Percentiles rank a stretch among this genome's conserved stretches.
Evolutionary conservation across 2,329 filamentous ascomycete species (phyloP).

Genomic region (Phialophora verrucosa): DNA sequence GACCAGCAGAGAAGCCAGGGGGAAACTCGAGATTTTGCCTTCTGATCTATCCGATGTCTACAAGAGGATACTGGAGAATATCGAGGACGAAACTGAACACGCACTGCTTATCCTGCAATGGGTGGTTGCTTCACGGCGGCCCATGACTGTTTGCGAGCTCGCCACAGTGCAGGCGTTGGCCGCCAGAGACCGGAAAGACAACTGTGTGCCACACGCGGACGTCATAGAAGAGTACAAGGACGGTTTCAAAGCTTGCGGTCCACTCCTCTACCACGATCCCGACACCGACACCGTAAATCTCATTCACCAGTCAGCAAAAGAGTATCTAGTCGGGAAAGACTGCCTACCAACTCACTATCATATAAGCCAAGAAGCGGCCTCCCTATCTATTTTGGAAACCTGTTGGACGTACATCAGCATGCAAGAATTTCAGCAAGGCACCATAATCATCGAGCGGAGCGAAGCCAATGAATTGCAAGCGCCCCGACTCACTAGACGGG

Average conservation of each 20-base stretch:
- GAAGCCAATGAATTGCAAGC: background rate
- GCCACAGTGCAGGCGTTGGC: background rate
- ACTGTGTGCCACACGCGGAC: too few relatives aligned
- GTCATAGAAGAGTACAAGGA: background rate
- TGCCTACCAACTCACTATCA: background rate
- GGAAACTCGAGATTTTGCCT: background rate
- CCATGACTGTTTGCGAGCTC: background rate
- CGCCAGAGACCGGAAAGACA: too few relatives aligned
- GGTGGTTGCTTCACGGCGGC: background rate
- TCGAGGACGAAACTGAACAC: background rate
- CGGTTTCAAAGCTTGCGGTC: background rate
- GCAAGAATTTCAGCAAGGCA: background rate
- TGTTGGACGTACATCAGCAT: background rate
- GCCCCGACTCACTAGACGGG: background rate
- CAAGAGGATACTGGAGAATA: background rate
- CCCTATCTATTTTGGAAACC: background rate
- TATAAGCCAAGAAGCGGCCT: background rate
- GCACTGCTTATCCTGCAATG: background rate
- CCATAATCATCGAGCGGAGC: background rate
- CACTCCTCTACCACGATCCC: background rate
- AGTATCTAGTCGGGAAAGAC: background rate
- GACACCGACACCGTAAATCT: background rate
- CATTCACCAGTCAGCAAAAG: slow-evolving; percentile 2
- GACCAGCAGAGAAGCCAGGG: background rate
- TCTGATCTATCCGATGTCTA: background rate